Conservation (phyloP, 805 yeast species). For the Pichia californica region DNA sequence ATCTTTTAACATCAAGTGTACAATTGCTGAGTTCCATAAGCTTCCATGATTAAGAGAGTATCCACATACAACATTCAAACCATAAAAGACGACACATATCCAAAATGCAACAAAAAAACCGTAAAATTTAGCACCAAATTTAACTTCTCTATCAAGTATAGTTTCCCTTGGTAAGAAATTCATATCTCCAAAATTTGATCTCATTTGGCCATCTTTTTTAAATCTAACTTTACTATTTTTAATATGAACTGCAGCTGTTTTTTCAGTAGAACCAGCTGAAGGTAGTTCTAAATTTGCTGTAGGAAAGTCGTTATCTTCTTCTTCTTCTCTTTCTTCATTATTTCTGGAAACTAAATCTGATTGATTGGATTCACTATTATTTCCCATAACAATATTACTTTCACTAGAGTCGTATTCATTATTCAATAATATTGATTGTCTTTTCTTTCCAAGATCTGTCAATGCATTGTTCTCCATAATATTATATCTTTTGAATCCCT, state of each 20-base stretch:
- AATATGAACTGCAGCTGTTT: slow-evolving; percentile 1
- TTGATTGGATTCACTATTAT: background rate
- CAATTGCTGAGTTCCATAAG: slow-evolving; percentile 46
- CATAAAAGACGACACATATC: slow-evolving; percentile 55
- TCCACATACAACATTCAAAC: slow-evolving; percentile 47
- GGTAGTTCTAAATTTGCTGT: too few species aligned
- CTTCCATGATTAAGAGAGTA: slow-evolving; percentile 43
- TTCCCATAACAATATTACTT: background rate
- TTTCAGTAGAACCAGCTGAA: background rate
- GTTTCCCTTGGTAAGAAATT: slow-evolving; percentile 37
- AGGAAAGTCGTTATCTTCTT: background rate
- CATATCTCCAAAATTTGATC: slow-evolving; percentile 52
- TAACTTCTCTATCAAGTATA: slow-evolving; percentile 47
- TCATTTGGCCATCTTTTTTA: slow-evolving; percentile 30
- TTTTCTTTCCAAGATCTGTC: background rate
- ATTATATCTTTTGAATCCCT: slow-evolving; percentile 4
- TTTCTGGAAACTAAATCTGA: too few species aligned
- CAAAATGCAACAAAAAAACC: slow-evolving; percentile 82
- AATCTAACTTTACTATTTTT: slow-evolving; percentile 14
- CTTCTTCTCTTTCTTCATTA: background rate
- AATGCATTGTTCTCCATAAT: slow-evolving; percentile 6
- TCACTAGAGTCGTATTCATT: slow-evolving; percentile 18
- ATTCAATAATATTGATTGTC: slow-evolving; percentile 19
- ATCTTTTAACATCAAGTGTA: slow-evolving; percentile 53
- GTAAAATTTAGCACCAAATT: slow-evolving; percentile 47